Percentiles rank a stretch among this genome's conserved stretches.
phyloP scores from a whole-genome alignment of 176 grass and related monocot species.

The Carex parvula region DNA sequence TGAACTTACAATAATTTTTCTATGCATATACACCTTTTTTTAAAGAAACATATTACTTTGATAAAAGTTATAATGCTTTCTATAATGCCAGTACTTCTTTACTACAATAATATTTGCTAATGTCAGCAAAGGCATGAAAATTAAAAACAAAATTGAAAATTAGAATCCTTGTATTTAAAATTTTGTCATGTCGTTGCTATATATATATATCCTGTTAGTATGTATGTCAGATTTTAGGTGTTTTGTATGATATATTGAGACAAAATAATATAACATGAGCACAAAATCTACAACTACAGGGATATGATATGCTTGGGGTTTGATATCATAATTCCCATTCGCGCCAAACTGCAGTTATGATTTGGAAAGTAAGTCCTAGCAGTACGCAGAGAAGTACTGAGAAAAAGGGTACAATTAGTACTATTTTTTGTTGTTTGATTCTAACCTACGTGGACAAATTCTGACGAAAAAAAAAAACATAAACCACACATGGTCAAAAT shows the following conservation, averaged over 20 bases:
- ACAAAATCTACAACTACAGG: background rate
- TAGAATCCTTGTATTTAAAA: no score
- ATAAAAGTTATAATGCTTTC: no score
- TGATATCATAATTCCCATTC: background rate
- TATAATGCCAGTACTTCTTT: no score
- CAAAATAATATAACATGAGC: background rate
- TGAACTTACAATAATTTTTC: no score
- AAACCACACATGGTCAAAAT: background rate
- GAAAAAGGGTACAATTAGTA: background rate
- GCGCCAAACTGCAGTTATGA: background rate
- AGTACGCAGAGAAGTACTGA: background rate
- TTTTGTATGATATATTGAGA: background rate
- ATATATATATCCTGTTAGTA: no score
- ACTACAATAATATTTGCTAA: no score
- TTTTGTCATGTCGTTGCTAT: no score
- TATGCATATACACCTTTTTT: no score
- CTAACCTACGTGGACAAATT: background rate
- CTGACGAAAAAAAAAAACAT: background rate
- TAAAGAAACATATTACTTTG: no score
- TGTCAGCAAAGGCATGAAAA: no score
- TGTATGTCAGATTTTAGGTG: background rate
- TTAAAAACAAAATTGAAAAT: no score
- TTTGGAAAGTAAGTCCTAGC: background rate
- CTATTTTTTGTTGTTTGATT: background rate
- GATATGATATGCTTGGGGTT: background rate